Base-by-base conservation (phyloP, 2,329 filamentous ascomycete species). In the Albophoma yamanashiensis region DNA sequence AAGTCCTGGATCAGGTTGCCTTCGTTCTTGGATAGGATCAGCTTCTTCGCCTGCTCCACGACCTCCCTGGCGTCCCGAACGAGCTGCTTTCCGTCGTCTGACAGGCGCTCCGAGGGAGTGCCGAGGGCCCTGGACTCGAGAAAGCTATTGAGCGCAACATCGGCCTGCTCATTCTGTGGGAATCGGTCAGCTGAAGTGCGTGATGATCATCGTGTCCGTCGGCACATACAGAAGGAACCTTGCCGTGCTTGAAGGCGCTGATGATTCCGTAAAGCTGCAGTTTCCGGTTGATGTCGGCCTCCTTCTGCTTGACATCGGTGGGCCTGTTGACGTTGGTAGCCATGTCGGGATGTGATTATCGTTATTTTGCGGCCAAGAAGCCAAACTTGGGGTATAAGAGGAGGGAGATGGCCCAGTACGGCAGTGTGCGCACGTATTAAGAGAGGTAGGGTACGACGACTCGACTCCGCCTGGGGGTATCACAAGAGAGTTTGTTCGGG, bases 1-100 rank as follows among this genome's bases (percentile, higher is more conserved):
- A 99, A 97, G 69, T 99, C 92, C 71, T 99, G 94, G 25, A 99
- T 78, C 61, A 97, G 77, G 69, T 99, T 92, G 70, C 92, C 94
- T 62, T 96, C 84, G 71, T 99, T 99, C 83, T 97, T 99, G 76
- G 88, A 89, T 34, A 99, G 80, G 11, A 97, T 78, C 15, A 99
- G 82, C 60, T 86, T 76, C 79, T 97, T 95, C 61, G 93, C 89
- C 72, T 94, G 84, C 68, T 89, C 84, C 55, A 99, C 86, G 58
- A 96, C 91, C 59, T 89, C 81, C 62, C 85, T 86, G 60, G 94
- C 76, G 66, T 97, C 93, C 50, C 79, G 77, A 4, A 97, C 84
- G 2, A 99, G 83, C n/a, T 77, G 75, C 71, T 87, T 87, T 61
- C 94, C 94, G 66, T 99, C 94, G 1, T 80, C 65, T 0, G 93